Evolutionary conservation across 2,329 filamentous ascomycete species (phyloP), one percentile per base, ranked within the genome.

Genomic region (Didymella pomorum): DNA sequence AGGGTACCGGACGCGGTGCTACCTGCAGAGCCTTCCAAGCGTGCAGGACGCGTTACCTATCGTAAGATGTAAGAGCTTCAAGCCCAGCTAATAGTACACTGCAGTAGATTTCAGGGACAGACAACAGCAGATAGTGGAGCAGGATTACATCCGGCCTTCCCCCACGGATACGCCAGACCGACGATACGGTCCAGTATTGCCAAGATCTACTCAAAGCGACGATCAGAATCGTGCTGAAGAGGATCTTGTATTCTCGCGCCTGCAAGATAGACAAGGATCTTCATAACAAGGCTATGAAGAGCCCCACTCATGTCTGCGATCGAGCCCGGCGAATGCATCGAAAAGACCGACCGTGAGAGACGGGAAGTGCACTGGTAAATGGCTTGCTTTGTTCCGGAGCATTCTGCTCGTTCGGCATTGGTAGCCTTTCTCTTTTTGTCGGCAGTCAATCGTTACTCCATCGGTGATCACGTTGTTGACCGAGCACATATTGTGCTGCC

Each of bases 241-340:
- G 43, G 3, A 45, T 58, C 49, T 49, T 47, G 43, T 25, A 31
- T 50, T 50, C 18, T 45, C 47, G 41, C 21, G 12, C 16, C 55
- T 48, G 55, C 49, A 44, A 43, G 35, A 35, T 35, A 52, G 43
- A 44, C 49, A 58, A 39, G 55, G 55, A 39, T 57, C 8, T 43
- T 14, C 2, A 23, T 21, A 37, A 23, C 37, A 52, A 49, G 35
- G 23, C 23, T 48, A 25, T 29, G 44, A 49, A 28, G 21, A 49
- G 49, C 43, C 39, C 55, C 44, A 39, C 48, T 52, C 45, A 12
- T 31, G 52, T 5, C 29, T 21, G 28, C n/a, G 3, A 39, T 23
- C 12, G 10, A 35, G 35, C 35, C 26, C 55, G 35, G 52, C 14
- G 35, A 41, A 42, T 25, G 26, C 35, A 12, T 43, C 21, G 28